Evolutionary conservation across 805 yeast species (phyloP).

Genomic region (Teunomyces gatunensis): DNA sequence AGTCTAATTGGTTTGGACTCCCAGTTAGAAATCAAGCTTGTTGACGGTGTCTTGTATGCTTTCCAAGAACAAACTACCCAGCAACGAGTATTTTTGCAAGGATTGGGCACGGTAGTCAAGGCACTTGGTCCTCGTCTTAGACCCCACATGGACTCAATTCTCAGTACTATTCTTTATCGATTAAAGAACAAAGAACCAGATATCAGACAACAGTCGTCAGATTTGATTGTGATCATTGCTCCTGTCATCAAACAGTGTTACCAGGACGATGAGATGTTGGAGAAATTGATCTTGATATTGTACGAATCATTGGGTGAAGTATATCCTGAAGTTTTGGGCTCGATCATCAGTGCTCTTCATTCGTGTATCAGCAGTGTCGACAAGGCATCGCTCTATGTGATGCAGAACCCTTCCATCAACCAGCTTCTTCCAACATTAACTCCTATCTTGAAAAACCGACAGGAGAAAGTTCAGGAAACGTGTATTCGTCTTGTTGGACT

Average conservation of each 20-base stretch:
- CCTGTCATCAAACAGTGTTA: slow-evolving; percentile 64
- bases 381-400: slow-evolving; percentile 50
- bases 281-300: slow-evolving; percentile 68
- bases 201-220: slow-evolving; percentile 82
- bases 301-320: slow-evolving; percentile 94
- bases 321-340: slow-evolving; percentile 89
- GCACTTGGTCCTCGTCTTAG: slow-evolving; percentile 63
- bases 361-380: slow-evolving; percentile 62
- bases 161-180: slow-evolving; percentile 69
- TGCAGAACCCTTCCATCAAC: slow-evolving; percentile 66
- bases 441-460: slow-evolving; percentile 85
- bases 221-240: slow-evolving; percentile 63
- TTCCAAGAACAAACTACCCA: slow-evolving; percentile 73
- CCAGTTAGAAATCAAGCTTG: slow-evolving; percentile 58
- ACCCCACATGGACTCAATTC: slow-evolving; percentile 71
- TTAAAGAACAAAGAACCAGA: slow-evolving; percentile 68
- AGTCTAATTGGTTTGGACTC: slow-evolving; percentile 54
- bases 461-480: slow-evolving; percentile 86
- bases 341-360: slow-evolving; percentile 69
- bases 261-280: slow-evolving; percentile 55
- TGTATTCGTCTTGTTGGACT: slow-evolving; percentile 76
- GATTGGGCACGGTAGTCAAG: slow-evolving; percentile 60
- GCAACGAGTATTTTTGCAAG: slow-evolving; percentile 55
- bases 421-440: slow-evolving; percentile 85
- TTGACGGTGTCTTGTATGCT: slow-evolving; percentile 79